These are phyloP conservation scores for Coemansia sp. DNA, from an alignment of 192 early-diverging fungal genomes.

Conservation along the genomic window DNA sequence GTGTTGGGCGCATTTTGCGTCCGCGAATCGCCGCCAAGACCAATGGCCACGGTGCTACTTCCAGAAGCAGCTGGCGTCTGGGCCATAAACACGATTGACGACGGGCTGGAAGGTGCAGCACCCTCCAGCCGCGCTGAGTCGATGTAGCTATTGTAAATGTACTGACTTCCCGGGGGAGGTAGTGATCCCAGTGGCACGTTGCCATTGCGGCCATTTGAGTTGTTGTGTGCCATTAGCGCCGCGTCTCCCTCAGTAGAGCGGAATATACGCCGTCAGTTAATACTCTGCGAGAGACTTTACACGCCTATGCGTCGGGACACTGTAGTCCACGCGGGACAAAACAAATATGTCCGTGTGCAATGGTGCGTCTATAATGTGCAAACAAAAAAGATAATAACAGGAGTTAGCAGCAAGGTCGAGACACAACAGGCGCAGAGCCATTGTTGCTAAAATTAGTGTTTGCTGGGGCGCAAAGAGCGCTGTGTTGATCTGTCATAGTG, in stretches of 20 bases:
- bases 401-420: neutral
- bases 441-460: constrained; percentile 10
- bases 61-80: constrained; percentile 28
- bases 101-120: constrained; percentile 2
- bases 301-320: neutral
- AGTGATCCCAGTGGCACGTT: constrained; percentile 31
- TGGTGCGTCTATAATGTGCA: constrained; percentile 2
- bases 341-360: constrained; percentile 2
- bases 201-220: constrained; percentile 25
- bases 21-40: constrained; percentile 4
- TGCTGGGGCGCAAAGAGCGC: neutral
- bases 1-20: constrained; percentile 36
- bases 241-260: neutral
- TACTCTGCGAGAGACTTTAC: neutral
- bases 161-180: constrained; percentile 16
- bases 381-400: neutral
- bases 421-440: constrained; percentile 1
- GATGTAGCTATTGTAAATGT: constrained; percentile 32
- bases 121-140: constrained; percentile 21
- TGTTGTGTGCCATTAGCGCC: constrained; percentile 27
- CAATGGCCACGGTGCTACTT: neutral
- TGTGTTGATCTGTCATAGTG: constrained; percentile 3
- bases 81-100: constrained; percentile 12
- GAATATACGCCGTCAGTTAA: neutral
- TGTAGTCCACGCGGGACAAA: constrained; percentile 4